Percentiles rank a stretch among this genome's conserved stretches.
Conservation (phyloP, 2,329 filamentous ascomycete genomes). For the Balansia obtecta region DNA sequence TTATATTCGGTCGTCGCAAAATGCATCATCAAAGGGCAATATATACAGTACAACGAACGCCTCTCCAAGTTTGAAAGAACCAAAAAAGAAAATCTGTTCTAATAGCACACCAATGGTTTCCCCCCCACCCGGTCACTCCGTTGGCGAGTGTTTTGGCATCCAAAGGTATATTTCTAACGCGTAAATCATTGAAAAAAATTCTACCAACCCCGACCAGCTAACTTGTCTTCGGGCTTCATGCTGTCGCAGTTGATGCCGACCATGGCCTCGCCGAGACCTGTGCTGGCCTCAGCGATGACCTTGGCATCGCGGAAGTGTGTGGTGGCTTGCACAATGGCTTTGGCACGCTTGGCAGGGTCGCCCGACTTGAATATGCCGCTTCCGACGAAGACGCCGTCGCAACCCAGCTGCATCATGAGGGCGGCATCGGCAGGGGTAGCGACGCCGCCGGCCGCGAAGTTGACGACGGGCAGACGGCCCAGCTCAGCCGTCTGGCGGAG, state of each 20-base stretch:
- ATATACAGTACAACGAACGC: conserved; percentile 1
- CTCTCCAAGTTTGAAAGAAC: conserved; percentile 3
- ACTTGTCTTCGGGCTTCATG: conserved; percentile 68
- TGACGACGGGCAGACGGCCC: conserved; percentile 84
- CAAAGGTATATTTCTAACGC: too few species aligned
- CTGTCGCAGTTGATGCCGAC: conserved; percentile 80
- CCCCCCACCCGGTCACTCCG: background rate
- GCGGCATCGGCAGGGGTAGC: conserved; percentile 97
- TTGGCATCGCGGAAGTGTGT: conserved; percentile 82
- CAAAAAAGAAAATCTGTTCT: background rate
- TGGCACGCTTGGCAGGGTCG: conserved; percentile 77
- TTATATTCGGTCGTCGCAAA: background rate
- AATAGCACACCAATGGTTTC: conserved; percentile 2
- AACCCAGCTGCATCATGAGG: conserved; percentile 96
- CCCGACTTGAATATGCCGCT: conserved; percentile 96
- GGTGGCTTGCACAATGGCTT: conserved; percentile 87
- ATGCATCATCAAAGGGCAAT: background rate
- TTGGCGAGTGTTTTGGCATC: too few species aligned
- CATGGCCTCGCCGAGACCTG: conserved; percentile 93
- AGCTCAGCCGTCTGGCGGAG: conserved; percentile 79
- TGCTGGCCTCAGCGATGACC: conserved; percentile 76
- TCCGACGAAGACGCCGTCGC: conserved; percentile 95
- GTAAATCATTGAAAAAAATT: background rate
- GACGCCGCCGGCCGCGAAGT: conserved; percentile 97
- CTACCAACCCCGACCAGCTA: conserved; percentile 79